Base-by-base conservation (phyloP, 1,284 basidiomycete species). In the Trichosporon sp. region DNA sequence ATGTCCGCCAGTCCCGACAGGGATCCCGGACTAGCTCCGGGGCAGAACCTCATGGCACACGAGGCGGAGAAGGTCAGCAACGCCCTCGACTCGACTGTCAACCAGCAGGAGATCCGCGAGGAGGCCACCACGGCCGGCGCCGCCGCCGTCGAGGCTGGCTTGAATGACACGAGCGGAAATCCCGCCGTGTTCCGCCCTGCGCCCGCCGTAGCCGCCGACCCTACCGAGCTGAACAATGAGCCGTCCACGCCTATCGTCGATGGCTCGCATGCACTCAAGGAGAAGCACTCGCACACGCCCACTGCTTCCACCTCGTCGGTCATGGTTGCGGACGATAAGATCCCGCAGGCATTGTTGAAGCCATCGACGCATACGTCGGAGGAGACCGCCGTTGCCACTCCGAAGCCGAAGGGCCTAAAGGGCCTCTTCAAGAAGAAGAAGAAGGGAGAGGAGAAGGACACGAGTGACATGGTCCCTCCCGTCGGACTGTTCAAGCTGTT, bases 401-500 rank as follows among this genome's bases (percentile, higher is more conserved):
- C 59, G 58, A 67, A 64, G 16, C 49, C 49, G 63, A 60, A 58
- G 54, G 33, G 52, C 34, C 19, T 62, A 1, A 31, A 31, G 10
- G 40, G 21, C 6, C n/a, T 40, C n/a, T 61, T 63, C 44, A 33
- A 37, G 34, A 64, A 60, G 54, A 63, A 67, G 54, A 29, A 36
- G n/a, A 65, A 64, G 58, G 32, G 46, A 9, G 56, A 54, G 19
- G 56, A 56, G 29, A 59, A 64, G 54, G 58, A 60, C 58, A 58
- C 25, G 37, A 60, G 14, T 32, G 58, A 62, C 25, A 21, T 33
- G 19, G 23, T 60, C 59, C 62, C 62, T 59, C 72, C 78, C 11
- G 74, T 81, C 16, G 60, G 65, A 10, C 56, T 79, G 29, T 65
- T 73, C 54, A 58, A 63, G 23, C 70, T 81, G 19, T 81, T 74